Evolutionary conservation across 148 eudicot genomes (phyloP), one percentile per base, ranked within the genome.

Genomic region (Fagopyrum esculentum): DNA sequence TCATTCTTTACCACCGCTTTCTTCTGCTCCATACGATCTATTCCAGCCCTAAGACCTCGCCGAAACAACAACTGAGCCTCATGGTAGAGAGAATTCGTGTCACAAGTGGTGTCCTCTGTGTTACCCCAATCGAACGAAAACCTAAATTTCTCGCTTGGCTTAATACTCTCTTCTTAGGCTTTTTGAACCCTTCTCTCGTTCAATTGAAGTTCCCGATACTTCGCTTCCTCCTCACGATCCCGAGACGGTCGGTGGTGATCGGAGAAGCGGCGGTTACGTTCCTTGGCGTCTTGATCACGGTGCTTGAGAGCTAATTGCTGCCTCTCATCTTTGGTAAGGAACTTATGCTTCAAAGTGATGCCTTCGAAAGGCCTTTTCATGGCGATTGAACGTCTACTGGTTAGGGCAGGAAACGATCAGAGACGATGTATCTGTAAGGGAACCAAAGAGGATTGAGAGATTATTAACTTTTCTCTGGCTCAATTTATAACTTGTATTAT

Each of bases 51-150:
- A 48, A 83, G 74, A 64, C 85, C 85, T 71, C 85, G 71, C 48
- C 85, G 83, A 68, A 83, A 83, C 81, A 83, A 69, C 70, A 86
- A 81, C 15, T 82, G 85, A 74, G 92, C 92, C 79, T 88, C 90
- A 54, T 86, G 91, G 75, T 89, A 83, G 69, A 83, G 77, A 26
- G 45, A 35, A 77, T 91, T 91, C 93, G 87, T 86, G 75, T 91
- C 88, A 6, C 87, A 84, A 22, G 93, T 87, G 12, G 96, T 91
- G 72, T 91, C 96, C 78, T 91, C 93, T 0, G 88, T 80, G 81
- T 87, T 84, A 70, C 87, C 89, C 93, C 89, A 89, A 55, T 89
- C 91, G 64, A 88, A 89, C 15, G 90, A 86, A 64, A 88, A 88
- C 4, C 97, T 75, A 46, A 91, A 89, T 82, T 91, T 91, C 84